Base-by-base conservation (phyloP, 495 filamentous ascomycete species). In the Echria macrotheca region DNA sequence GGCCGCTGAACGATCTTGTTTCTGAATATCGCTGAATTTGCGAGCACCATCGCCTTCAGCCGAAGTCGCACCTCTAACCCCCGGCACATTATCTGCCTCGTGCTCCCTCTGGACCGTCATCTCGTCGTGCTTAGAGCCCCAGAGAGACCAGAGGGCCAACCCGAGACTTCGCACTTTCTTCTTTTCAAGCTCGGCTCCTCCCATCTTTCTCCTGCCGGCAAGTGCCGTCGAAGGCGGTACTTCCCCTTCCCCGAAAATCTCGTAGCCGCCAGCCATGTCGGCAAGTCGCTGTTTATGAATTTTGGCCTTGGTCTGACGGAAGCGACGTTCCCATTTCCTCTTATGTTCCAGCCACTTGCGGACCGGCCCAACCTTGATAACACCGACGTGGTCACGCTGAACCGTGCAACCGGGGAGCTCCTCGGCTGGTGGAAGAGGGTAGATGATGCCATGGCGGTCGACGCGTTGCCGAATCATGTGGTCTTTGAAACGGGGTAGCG, bases 391-490 rank as follows among this genome's bases (percentile, higher is more conserved):
- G 3, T 79, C 73, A 0, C 74, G 70, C 2, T 77, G 70, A 19
- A 93, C 69, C 15, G 72, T 68, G 31, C 89, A 77, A 3, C 76
- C 84, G 3, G 67, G 64, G n/a, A 90, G 75, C 2, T 83, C 74
- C 3, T 72, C 67, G 8, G 75, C 69, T 0, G 82, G 77, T 1
- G 80, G 75, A 1, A 97, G 73, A 5, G 77, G 74, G 49, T 78
- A 83, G 25, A 90, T 77, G 19, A 73, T 67, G 9, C 91, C 91
- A 59, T 88, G 78, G 11, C 85, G 78, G 53, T 86, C 82, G 25
- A 97, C 82, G 18, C 84, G 73, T 60, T 97, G 87, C 4, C 91
- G 86, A 47, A 97, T 89, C 87, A 96, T 95, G 63, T 94, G 83
- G 39, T 84, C 67, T 41, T 80, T 75, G 68, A 89, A 96, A 0